A percentile compares a stretch with the other conserved stretches of the same genome.
Conservation (phyloP, 2,329 filamentous ascomycete genomes). For the Diaporthe batatas region DNA sequence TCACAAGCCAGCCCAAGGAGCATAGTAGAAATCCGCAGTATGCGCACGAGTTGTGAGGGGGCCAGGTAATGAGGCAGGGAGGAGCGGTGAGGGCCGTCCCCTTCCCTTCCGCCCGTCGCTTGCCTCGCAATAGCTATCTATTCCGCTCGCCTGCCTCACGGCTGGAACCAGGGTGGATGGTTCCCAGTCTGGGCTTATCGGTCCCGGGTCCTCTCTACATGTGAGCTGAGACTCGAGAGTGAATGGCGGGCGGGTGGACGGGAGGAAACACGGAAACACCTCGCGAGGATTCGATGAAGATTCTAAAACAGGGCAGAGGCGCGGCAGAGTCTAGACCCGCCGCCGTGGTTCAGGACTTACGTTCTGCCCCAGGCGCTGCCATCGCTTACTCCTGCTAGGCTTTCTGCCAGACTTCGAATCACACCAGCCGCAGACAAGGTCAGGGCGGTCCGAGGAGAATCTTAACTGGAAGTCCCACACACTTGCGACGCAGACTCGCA, state of each 20-base stretch:
- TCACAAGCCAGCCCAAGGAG: conserved; percentile 22
- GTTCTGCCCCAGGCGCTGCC: background rate
- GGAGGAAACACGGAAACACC: conserved; percentile 16
- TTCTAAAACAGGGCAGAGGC: background rate
- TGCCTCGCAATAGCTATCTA: background rate
- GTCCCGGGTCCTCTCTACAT: background rate
- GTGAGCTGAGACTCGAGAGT: conserved; percentile 20
- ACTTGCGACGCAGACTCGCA: conserved; percentile 18
- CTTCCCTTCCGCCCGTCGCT: conserved; percentile 22
- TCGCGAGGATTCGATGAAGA: conserved; percentile 27
- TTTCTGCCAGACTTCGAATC: background rate
- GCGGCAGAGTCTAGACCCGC: conserved; percentile 9
- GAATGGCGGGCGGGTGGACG: conserved; percentile 3
- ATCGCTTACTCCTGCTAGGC: background rate
- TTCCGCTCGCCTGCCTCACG: conserved; percentile 3
- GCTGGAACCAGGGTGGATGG: background rate
- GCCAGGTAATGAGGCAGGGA: conserved; percentile 12
- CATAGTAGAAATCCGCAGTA: conserved; percentile 17
- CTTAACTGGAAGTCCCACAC: conserved; percentile 15
- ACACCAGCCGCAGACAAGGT: background rate
- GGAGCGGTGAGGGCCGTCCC: conserved; percentile 41
- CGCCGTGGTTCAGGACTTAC: background rate
- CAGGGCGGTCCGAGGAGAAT: conserved; percentile 1
- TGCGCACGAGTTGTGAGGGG: conserved; percentile 22
- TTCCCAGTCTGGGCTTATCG: background rate